These are phyloP conservation scores for Dicorynia guianensis DNA, from an alignment of 306 rosid genomes.

Conservation along the genomic window DNA sequence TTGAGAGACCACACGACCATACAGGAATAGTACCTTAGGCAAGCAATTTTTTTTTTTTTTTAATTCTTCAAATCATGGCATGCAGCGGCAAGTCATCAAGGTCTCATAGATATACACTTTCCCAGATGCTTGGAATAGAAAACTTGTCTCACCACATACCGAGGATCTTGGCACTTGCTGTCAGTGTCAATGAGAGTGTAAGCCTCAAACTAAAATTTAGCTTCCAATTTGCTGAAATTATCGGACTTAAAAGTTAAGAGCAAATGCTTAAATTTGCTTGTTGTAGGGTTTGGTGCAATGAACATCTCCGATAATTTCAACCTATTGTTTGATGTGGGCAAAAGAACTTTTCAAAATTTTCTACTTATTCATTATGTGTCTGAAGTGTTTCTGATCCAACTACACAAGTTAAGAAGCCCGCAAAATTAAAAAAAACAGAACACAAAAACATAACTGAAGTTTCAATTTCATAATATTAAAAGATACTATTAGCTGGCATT, in stretches of 20 bases:
- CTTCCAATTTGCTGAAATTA: not conserved
- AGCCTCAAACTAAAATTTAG: slow-evolving; percentile 17
- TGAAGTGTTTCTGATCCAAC: slow-evolving; percentile 2
- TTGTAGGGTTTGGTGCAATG: not conserved
- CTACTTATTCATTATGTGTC: not conserved
- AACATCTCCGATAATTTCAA: slow-evolving; percentile 6
- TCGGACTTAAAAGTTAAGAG: not conserved
- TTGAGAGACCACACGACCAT: not conserved
- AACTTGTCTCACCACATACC: not conserved
- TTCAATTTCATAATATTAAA: slow-evolving; percentile 3
- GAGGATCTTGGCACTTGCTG: not conserved
- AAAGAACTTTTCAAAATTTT: not conserved
- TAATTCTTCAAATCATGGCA: slow-evolving; percentile 9
- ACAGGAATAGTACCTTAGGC: slow-evolving; percentile 4
- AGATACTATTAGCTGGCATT: slow-evolving; percentile 33
- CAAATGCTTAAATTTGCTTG: slow-evolving; percentile 8
- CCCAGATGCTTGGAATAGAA: slow-evolving; percentile 8
- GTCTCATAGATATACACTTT: not conserved
- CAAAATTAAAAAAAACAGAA: not conserved
- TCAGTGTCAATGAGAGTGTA: slow-evolving; percentile 6
- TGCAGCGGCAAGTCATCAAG: slow-evolving; percentile 10
- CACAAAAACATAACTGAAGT: not conserved
- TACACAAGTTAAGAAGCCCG: not conserved
- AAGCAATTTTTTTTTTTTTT: not conserved
- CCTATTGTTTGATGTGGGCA: slow-evolving; percentile 9